phyloP scores from a whole-genome alignment of 2,329 filamentous ascomycete species.

The Ceratocystis ficicola region DNA sequence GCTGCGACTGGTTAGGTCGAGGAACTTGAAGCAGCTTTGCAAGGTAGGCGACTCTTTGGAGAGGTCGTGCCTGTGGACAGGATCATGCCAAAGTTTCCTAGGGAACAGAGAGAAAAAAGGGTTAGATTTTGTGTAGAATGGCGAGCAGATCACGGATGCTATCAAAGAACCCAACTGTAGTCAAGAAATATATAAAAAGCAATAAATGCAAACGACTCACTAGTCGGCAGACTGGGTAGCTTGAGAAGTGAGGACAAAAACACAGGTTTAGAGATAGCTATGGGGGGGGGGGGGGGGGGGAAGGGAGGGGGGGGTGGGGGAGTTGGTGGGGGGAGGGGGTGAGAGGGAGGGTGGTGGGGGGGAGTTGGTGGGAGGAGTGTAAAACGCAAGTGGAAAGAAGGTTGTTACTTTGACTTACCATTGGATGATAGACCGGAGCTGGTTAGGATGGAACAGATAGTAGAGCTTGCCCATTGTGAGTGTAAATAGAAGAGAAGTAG shows the following conservation, averaged over 20 bases:
- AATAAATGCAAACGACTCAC: not conserved
- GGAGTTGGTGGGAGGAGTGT: slow-evolving; percentile 23
- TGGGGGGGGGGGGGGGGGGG: too few species aligned
- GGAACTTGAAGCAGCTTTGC: slow-evolving; percentile 71
- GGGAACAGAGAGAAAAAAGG: not conserved
- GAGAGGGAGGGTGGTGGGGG: too few species aligned
- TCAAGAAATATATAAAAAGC: not conserved
- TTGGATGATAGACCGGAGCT: slow-evolving; percentile 76
- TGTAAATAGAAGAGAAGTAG: not conserved
- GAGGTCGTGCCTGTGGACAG: slow-evolving; percentile 72
- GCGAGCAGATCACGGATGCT: slow-evolving; percentile 12
- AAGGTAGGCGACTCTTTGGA: slow-evolving; percentile 62
- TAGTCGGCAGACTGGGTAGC: not conserved
- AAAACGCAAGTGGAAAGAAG: slow-evolving; percentile 10
- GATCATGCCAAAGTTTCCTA: slow-evolving; percentile 95
- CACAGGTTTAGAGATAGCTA: not conserved
- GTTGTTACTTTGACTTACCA: slow-evolving; percentile 46
- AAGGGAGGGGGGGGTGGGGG: too few species aligned
- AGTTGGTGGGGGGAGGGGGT: too few species aligned
- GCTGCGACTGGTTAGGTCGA: slow-evolving; percentile 81
- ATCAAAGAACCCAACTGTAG: slow-evolving; percentile 1
- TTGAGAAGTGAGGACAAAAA: slow-evolving; percentile 23
- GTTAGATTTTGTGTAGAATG: not conserved
- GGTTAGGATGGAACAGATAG: slow-evolving; percentile 59
- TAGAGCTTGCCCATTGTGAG: slow-evolving; percentile 53